Percentiles rank a stretch among this genome's conserved stretches.
Evolutionary conservation across 2,329 filamentous ascomycete genomes (phyloP).

Genomic region (Dactylonectria macrodidyma): DNA sequence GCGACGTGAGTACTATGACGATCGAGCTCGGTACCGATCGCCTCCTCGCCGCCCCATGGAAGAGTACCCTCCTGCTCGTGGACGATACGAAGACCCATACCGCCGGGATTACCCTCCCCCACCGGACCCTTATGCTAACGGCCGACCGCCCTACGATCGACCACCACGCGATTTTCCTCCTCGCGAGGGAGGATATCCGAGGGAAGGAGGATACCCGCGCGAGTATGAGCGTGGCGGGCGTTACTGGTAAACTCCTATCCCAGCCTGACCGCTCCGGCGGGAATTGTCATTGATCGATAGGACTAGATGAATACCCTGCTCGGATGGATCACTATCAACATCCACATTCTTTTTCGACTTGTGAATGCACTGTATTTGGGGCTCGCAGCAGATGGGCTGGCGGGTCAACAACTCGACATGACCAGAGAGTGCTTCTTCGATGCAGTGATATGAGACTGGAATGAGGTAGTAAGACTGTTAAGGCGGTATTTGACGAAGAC

Average conservation of each 20-base stretch:
- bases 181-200: constrained; percentile 57
- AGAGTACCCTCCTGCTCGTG: constrained; percentile 80
- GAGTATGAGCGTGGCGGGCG: constrained; percentile 67
- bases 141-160: constrained; percentile 70
- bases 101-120: constrained; percentile 77
- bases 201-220: constrained; percentile 59
- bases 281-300: constrained; percentile 55
- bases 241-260: constrained; percentile 63
- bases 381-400: constrained; percentile 32
- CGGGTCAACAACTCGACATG: constrained; percentile 39
- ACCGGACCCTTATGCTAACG: constrained; percentile 73
- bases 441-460: constrained; percentile 35
- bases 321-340: constrained; percentile 37
- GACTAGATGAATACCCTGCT: constrained; percentile 51
- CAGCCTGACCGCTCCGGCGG: constrained; percentile 45
- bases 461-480: constrained; percentile 31
- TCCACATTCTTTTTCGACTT: constrained; percentile 33
- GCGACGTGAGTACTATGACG: constrained; percentile 89
- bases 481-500: constrained; percentile 38
- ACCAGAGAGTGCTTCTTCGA: constrained; percentile 41
- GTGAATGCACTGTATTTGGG: constrained; percentile 36
- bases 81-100: constrained; percentile 84
- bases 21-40: constrained; percentile 84
- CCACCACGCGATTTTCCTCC: constrained; percentile 68
- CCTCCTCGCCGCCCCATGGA: constrained; percentile 84